phyloP scores from a whole-genome alignment of 1,284 basidiomycete species.

The Sporisorium reilianum region DNA sequence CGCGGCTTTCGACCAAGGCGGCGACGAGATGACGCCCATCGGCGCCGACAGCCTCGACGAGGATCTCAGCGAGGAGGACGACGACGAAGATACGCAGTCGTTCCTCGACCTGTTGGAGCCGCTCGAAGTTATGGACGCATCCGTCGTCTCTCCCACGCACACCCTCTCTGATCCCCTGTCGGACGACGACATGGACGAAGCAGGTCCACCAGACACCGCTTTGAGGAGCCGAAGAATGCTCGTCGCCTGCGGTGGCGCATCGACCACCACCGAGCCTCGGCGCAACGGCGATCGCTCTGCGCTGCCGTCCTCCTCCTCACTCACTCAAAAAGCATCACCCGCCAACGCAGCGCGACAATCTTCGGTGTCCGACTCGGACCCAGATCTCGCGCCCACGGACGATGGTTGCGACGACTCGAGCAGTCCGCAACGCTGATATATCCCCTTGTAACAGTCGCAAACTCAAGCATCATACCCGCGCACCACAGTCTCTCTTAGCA shows the following conservation, averaged over 20 bases:
- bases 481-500: background rate
- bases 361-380: conserved; percentile 25
- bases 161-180: conserved; percentile 17
- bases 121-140: conserved; percentile 1
- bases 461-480: background rate
- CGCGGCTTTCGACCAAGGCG: background rate
- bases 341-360: background rate
- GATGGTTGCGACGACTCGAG: conserved; percentile 7
- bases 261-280: background rate
- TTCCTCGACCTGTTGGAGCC: conserved; percentile 36
- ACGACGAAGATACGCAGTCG: conserved; percentile 33
- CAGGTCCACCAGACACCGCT: background rate
- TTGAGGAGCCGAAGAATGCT: conserved; percentile 14
- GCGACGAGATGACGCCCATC: background rate
- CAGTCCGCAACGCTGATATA: conserved; percentile 8
- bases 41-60: conserved; percentile 16
- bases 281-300: background rate
- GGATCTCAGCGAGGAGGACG: conserved; percentile 3
- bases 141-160: background rate
- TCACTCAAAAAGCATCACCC: background rate
- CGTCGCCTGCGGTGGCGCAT: conserved; percentile 17
- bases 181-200: conserved; percentile 7
- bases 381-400: conserved; percentile 18
- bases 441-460: background rate
- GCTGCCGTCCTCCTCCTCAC: background rate